phyloP scores from a whole-genome alignment of 2,329 filamentous ascomycete genomes.

The Podosphaera leucotricha region DNA sequence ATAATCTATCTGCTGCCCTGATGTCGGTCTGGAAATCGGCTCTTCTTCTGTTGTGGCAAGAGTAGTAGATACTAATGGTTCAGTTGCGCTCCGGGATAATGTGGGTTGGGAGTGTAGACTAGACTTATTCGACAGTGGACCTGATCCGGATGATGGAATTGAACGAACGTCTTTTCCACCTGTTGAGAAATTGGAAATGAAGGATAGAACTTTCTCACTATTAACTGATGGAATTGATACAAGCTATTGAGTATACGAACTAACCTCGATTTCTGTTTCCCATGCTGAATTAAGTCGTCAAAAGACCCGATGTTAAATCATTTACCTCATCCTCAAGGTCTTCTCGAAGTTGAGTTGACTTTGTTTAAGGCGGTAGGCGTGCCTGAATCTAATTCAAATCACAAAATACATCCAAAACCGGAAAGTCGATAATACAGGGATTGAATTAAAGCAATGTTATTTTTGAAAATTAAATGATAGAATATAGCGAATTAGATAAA shows the following conservation, averaged over 20 bases:
- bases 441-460: neutral
- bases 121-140: conserved; percentile 1
- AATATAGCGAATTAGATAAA: neutral
- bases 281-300: conserved; percentile 10
- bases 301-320: neutral
- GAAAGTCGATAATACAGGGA: neutral
- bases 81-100: neutral
- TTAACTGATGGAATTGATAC: neutral
- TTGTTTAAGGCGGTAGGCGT: neutral
- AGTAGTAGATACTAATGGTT: neutral
- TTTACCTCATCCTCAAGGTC: neutral
- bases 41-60: neutral
- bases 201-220: conserved; percentile 45
- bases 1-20: conserved; percentile 68
- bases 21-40: conserved; percentile 41
- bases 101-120: neutral
- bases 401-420: neutral
- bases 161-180: conserved; percentile 19
- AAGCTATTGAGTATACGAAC: conserved; percentile 2
- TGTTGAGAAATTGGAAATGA: conserved; percentile 62
- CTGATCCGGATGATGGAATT: conserved; percentile 11
- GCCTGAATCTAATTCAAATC: neutral
- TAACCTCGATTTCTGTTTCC: conserved; percentile 15
- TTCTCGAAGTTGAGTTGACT: neutral
- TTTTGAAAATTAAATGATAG: neutral